These are phyloP conservation scores for Coemansia sp. DNA, from an alignment of 192 early-diverging fungal species.

Conservation along the genomic window DNA sequence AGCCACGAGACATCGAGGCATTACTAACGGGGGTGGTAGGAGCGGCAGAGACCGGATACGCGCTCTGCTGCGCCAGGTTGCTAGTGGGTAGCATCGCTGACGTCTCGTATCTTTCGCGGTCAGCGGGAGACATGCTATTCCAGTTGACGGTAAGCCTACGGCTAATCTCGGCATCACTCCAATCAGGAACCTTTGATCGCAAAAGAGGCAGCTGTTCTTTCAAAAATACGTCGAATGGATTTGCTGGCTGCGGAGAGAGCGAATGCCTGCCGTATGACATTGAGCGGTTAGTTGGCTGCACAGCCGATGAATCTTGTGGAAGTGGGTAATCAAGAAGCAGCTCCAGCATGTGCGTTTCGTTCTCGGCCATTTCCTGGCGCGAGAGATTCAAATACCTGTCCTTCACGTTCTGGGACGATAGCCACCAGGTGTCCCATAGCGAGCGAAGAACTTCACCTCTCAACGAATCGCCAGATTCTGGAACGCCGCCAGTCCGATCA, in stretches of 20 bases:
- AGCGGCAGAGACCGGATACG: not conserved
- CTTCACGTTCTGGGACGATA: conserved; percentile 41
- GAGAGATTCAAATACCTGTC: conserved; percentile 47
- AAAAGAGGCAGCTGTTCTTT: conserved; percentile 50
- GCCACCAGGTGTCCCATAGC: conserved; percentile 52
- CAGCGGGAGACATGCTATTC: conserved; percentile 34
- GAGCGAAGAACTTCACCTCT: conserved; percentile 45
- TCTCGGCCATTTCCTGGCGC: conserved; percentile 49
- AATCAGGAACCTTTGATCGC: conserved; percentile 51
- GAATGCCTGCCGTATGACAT: conserved; percentile 7
- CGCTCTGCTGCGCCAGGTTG: not conserved
- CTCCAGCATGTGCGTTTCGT: conserved; percentile 49
- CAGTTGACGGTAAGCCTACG: conserved; percentile 49
- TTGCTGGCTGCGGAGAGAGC: conserved; percentile 32
- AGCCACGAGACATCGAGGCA: conserved; percentile 4
- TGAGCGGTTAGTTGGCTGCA: conserved; percentile 19
- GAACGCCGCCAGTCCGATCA: conserved; percentile 15
- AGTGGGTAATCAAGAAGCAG: conserved; percentile 49
- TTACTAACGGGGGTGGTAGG: not conserved
- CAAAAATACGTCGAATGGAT: conserved; percentile 33
- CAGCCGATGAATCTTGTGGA: conserved; percentile 26
- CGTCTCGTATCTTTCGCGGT: conserved; percentile 40
- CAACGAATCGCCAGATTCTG: conserved; percentile 1
- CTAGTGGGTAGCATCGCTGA: not conserved
- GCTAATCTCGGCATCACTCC: conserved; percentile 47